phyloP scores from a whole-genome alignment of 257 asterid species.

The Solanum sitiens region DNA sequence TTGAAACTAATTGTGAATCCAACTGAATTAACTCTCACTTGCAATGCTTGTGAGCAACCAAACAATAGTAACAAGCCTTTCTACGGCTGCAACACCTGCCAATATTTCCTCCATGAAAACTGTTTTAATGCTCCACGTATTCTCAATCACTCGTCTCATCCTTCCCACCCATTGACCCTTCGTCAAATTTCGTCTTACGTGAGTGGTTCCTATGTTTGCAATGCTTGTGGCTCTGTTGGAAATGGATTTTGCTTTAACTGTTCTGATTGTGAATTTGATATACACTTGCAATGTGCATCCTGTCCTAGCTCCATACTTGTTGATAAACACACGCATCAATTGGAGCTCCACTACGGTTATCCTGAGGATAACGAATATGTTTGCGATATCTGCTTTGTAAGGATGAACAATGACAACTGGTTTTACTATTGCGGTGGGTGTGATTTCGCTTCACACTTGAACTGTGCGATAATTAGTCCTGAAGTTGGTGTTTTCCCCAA shows the following conservation, averaged over 20 bases:
- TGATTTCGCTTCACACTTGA: constrained; percentile 12
- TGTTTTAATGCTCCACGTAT: constrained; percentile 19
- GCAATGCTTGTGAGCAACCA: constrained; percentile 10
- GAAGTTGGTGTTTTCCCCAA: background rate
- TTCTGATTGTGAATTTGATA: constrained; percentile 16
- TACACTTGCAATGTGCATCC: constrained; percentile 14
- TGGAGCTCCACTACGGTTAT: constrained; percentile 1
- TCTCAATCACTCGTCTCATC: constrained; percentile 16
- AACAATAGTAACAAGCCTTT: background rate
- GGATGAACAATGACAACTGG: constrained; percentile 1
- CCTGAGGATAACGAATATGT: background rate
- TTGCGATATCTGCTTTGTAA: constrained; percentile 4
- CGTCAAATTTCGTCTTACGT: constrained; percentile 13
- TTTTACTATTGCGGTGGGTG: constrained; percentile 11
- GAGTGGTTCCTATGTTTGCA: background rate
- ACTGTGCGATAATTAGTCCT: background rate
- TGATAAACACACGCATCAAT: constrained; percentile 8
- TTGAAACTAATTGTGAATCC: background rate
- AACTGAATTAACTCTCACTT: background rate
- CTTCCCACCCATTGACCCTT: constrained; percentile 18
- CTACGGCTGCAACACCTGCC: constrained; percentile 19
- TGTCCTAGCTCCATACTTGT: background rate
- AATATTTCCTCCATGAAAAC: constrained; percentile 18
- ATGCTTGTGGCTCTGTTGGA: constrained; percentile 13
- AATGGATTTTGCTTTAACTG: constrained; percentile 10